Evolutionary conservation across 352 stramenopile genomes (phyloP), one percentile per base, ranked within the genome.

Genomic region (Pythium sp.): DNA sequence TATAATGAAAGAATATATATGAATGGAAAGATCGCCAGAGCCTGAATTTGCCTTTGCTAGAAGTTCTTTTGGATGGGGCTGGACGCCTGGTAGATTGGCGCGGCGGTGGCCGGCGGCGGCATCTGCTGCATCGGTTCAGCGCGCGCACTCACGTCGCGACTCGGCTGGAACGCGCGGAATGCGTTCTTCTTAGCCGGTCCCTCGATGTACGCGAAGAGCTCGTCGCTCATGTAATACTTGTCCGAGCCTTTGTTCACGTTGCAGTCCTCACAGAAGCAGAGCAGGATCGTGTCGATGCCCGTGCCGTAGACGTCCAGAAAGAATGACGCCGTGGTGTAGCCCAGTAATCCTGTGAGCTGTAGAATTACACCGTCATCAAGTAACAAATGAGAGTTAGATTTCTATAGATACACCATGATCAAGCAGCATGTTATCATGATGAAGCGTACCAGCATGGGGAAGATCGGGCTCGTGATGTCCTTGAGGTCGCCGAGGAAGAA

Each of bases 221-320:
- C 83, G 68, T 93, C 83, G 58, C 81, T 91, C 86, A 93, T 93
- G 77, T 89, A 93, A 76, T 92, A 93, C 67, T 83, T 80, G 62
- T 86, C 76, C 2, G 86, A 87, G 53, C 71, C 76, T 61, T 92
- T 90, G 73, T 92, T 93, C 34, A 93, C 80, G 61, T 87, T 86
- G 80, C 83, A 91, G 75, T 94, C 86, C 69, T 95, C 82, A 61
- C 88, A 94, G 73, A 93, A 96, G 74, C 86, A 93, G 43, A 96
- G 84, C 51, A 96, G 67, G 65, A 94, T 92, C 57, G 84, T 94
- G 75, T 96, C 87, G 71, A 95, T 92, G 11, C 77, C 84, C 24
- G 82, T 93, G 53, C 83, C 87, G 68, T 95, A 95, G 24, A 95
- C 80, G 57, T 90, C 80, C 24, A 96, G 71, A 71, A 95, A 94